Percentiles rank a stretch among this genome's conserved stretches.
phyloP scores from a whole-genome alignment of 371 early-diverging fungal genomes.

The Modicella reniformis region DNA sequence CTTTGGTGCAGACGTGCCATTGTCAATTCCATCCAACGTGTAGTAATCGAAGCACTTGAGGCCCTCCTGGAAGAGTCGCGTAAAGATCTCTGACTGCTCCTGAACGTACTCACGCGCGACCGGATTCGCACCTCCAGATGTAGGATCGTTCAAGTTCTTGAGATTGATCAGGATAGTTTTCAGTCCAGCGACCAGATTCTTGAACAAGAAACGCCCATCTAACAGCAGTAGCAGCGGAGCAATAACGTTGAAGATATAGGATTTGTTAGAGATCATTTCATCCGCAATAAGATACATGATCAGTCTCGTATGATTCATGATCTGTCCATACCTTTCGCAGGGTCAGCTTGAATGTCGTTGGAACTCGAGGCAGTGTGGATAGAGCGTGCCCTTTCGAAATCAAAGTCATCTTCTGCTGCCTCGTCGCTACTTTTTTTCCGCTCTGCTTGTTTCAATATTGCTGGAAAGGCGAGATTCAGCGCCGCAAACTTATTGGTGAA shows the following conservation, averaged over 20 bases:
- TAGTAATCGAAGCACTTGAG: conserved; percentile 89
- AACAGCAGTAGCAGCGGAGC: not conserved
- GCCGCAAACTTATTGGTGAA: conserved; percentile 83
- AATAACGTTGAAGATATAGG: no score
- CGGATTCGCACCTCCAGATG: conserved; percentile 38
- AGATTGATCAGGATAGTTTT: conserved; percentile 84
- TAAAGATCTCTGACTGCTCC: conserved; percentile 73
- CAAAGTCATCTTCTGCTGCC: conserved; percentile 70
- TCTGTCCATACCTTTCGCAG: conserved; percentile 72
- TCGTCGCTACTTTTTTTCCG: conserved; percentile 41
- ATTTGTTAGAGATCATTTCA: not conserved
- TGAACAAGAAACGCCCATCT: conserved; percentile 84
- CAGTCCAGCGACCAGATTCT: conserved; percentile 85
- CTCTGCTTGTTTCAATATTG: conserved; percentile 61
- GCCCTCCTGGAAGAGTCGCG: conserved; percentile 84
- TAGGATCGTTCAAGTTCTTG: conserved; percentile 69
- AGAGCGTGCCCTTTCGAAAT: conserved; percentile 83
- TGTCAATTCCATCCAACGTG: conserved; percentile 75
- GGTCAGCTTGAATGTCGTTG: conserved; percentile 74
- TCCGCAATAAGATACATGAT: not conserved
- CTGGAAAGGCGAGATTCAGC: conserved; percentile 69
- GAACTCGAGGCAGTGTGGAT: conserved; percentile 75
- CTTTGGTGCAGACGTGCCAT: conserved; percentile 30
- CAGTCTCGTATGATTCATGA: not conserved
- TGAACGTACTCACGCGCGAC: conserved; percentile 75